Evolutionary conservation across 140 eudicot genomes (phyloP).

Genomic region (Erigeron philadelphicus): DNA sequence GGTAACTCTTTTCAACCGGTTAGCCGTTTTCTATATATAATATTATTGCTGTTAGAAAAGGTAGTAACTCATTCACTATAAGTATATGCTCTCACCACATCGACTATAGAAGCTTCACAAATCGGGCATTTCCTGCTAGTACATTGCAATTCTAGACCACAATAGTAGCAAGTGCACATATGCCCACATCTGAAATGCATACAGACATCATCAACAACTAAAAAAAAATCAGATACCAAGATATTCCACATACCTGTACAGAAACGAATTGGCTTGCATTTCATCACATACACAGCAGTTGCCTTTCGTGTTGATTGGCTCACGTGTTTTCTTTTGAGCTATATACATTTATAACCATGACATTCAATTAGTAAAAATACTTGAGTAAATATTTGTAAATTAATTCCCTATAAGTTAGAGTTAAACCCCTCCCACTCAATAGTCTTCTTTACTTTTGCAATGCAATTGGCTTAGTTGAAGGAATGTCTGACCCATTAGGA

Average conservation of each 20-base stretch:
- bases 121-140: constrained; percentile 66
- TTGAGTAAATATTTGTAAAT: neutral
- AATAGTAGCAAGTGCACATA: constrained; percentile 82
- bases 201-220: neutral
- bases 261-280: constrained; percentile 49
- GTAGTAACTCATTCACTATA: constrained; percentile 9
- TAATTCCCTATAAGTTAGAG: neutral
- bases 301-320: constrained; percentile 22
- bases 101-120: constrained; percentile 71
- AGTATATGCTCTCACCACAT: constrained; percentile 53
- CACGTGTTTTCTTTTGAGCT: constrained; percentile 31
- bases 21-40: too few relatives aligned
- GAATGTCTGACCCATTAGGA: too few relatives aligned
- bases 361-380: neutral
- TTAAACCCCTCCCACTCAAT: neutral
- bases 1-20: too few relatives aligned
- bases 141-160: constrained; percentile 66
- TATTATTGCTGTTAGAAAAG: too few relatives aligned
- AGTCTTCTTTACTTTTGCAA: neutral
- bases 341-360: neutral
- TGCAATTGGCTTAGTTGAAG: neutral
- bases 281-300: constrained; percentile 50
- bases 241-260: constrained; percentile 62
- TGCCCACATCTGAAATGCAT: constrained; percentile 66
- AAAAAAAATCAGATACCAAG: neutral